Base-by-base conservation (phyloP, 2,329 filamentous ascomycete genomes). In the Talaromyces piceae region DNA sequence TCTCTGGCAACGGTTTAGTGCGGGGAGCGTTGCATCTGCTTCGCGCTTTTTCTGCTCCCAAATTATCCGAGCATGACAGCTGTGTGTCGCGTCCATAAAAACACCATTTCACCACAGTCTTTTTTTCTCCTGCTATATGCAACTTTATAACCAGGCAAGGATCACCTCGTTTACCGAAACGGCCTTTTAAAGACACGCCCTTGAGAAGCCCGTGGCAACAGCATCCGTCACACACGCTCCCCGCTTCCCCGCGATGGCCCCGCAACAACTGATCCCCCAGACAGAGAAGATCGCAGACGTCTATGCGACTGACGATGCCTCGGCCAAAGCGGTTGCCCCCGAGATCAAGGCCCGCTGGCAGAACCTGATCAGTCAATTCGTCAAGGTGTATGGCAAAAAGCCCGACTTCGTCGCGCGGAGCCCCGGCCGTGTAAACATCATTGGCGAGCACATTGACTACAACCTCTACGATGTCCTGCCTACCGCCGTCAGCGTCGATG, bases 371-470 rank as follows among this genome's bases (percentile, higher is more conserved):
- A 73, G 79, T 47, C 78, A 78, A 58, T 97, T 97, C 71, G 75
- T 83, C 58, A 71, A 78, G 52, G 74, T 73, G 39, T 95, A 91
- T 70, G 84, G 82, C 59, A 77, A 81, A 47, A 73, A 77, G 13
- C 83, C 91, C 33, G 79, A 87, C 53, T 96, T 95, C 63, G 82
- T 97, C 18, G 82, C 91, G 8, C 84, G 93, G 56, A 95, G 91
- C 50, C 93, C 93, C 1, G 93, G 93, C 54, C 82, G 93, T 59
- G 93, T 98, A 59, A 97, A 97, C 74, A 93, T 98, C 64, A 96
- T 98, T 66, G 93, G 93, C 69, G 93, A 98, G 78, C 93, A 98
- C 74, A 95, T 98, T 63, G 93, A 98, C 75, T 98, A 98, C 74
- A 95, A 89, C 12, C 81, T 98, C 18, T 98, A 97, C 76, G 85